Base-by-base conservation (phyloP, 441 rosid species). In the Arabidopsis hybrid region DNA sequence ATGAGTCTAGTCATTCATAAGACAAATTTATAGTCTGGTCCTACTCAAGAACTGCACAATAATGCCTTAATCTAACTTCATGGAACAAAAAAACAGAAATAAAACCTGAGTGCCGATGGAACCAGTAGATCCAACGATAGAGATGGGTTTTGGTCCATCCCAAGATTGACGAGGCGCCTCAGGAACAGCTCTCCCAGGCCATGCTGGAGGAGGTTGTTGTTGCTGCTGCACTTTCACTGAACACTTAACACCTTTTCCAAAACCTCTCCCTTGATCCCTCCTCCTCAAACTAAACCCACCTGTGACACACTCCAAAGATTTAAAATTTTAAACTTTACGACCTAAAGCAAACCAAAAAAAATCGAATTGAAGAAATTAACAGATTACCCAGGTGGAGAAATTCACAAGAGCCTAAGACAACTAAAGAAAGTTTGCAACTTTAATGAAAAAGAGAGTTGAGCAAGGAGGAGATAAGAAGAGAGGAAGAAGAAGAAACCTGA, bases 101-200 rank as follows among this genome's bases (percentile, higher is more conserved):
- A 59, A 42, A 32, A 94, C 97, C 95, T 95, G 99, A 63, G 99
- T 95, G 66, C 99, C 96, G 72, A 95, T 89, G 45, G 99, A 95
- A 78, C 97, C 97, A 69, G 97, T 95, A 31, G 99, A 95, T 65
- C 99, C 99, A 78, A 95, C 83, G 42, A 95, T 77, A 4, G 97
- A 92, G 59, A 95, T 84, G 11, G 96, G 97, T 74, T 92, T 95
- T 0, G 97, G 96, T 71, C 97, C 96, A 68, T 88, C 95, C 93
- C 94, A 88, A 66, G 85, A 83, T 82, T 75, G 87, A 35, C 83
- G 85, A 69, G 83, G 90, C 0, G 82, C 55, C 73, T 92, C 96
- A 0, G 84, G 87, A 70, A 81, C 81, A 71, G 97, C 97, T 67
- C 91, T 85, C 7, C 97, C 96, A 4, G 97, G 97, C 99, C 99